Conservation (phyloP, 2,329 filamentous ascomycete genomes). For the Aspergillus novoparasiticus region DNA sequence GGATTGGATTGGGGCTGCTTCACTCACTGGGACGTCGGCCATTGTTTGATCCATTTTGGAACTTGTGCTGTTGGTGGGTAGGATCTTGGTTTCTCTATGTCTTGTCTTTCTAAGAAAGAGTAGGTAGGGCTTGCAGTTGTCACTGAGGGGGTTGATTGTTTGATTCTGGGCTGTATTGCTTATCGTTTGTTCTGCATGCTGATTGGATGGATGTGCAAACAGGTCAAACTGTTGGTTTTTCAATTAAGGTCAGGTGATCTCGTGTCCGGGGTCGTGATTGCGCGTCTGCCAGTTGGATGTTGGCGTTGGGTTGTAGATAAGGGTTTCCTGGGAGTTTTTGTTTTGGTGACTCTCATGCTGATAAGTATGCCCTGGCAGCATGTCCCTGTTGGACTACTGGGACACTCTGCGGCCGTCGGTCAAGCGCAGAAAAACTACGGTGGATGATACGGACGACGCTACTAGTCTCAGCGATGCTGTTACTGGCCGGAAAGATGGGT, state of each 20-base stretch:
- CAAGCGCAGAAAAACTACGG: conserved; percentile 36
- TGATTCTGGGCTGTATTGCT: not conserved
- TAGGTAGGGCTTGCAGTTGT: not conserved
- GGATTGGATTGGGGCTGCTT: not conserved
- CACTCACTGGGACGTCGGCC: not conserved
- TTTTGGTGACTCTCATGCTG: not conserved
- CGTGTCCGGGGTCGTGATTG: conserved; percentile 28
- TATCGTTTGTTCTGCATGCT: not conserved
- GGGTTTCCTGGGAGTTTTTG: not conserved
- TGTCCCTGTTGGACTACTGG: conserved; percentile 42
- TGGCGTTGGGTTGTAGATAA: not conserved
- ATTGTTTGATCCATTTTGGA: not conserved
- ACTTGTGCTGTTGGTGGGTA: not conserved
- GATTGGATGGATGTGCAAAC: conserved; percentile 4
- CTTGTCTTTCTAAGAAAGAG: not conserved
- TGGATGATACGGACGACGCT: conserved; percentile 11
- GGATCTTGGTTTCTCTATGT: not conserved
- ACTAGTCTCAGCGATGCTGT: conserved; percentile 10
- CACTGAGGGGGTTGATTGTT: not conserved
- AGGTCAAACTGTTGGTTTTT: conserved; percentile 21
- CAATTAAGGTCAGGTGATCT: conserved; percentile 31
- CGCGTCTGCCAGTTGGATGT: not conserved
- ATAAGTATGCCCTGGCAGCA: conserved; percentile 16
- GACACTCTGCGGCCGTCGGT: conserved; percentile 32
- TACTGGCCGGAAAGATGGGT: not conserved